Evolutionary conservation across 352 stramenopile genomes (phyloP).

Genomic region (Elongisporangium prolatum): DNA sequence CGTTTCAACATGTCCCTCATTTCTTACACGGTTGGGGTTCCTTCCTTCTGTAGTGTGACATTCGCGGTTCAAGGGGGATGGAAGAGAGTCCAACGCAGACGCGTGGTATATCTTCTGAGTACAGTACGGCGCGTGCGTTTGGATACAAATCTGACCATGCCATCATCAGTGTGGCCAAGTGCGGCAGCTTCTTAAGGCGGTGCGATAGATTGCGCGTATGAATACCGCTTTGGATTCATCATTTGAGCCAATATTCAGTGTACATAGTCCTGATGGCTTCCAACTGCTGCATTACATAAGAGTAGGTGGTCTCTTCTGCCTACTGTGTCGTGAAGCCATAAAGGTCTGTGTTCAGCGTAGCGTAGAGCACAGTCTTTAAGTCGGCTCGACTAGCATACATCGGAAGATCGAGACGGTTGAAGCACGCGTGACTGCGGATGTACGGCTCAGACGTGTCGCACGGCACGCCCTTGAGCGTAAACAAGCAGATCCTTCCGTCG

Average conservation of each 20-base stretch:
- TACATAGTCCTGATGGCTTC: not conserved
- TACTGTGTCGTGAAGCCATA: conserved; percentile 43
- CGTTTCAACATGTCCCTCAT: not conserved
- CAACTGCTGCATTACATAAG: not conserved
- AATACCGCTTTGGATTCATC: not conserved
- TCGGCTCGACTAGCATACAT: conserved; percentile 55
- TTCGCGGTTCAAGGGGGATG: not conserved
- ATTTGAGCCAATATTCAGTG: conserved; percentile 2
- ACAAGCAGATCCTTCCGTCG: conserved; percentile 50
- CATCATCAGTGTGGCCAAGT: conserved; percentile 4
- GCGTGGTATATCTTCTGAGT: conserved; percentile 12
- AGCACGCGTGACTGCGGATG: conserved; percentile 59
- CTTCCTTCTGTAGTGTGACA: not conserved
- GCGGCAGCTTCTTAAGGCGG: not conserved
- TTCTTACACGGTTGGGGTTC: not conserved
- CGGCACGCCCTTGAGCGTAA: conserved; percentile 49
- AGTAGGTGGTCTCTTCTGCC: not conserved
- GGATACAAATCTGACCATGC: not conserved
- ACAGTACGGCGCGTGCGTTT: conserved; percentile 1
- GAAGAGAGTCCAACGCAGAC: not conserved
- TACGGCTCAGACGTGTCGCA: conserved; percentile 25
- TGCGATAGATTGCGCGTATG: too few species aligned
- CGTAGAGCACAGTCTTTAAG: conserved; percentile 27
- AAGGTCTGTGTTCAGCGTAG: conserved; percentile 23
- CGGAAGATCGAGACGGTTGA: conserved; percentile 91